Percentiles rank a stretch among this genome's conserved stretches.
Evolutionary conservation across 2,329 filamentous ascomycete genomes (phyloP).

Genomic region (Macrophomina phaseolina): DNA sequence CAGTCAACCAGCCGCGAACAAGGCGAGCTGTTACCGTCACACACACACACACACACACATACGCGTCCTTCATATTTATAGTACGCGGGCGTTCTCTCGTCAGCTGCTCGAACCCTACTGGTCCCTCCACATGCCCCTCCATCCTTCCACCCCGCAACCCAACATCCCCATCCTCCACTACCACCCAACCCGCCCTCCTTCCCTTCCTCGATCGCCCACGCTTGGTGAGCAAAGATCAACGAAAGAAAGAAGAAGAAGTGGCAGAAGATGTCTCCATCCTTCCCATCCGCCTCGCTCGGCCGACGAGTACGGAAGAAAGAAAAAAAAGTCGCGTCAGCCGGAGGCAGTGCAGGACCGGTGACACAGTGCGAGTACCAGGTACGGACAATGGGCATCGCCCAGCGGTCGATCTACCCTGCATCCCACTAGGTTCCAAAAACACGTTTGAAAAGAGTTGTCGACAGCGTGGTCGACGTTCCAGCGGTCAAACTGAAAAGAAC

Average conservation of each 20-base stretch:
- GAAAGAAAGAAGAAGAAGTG: slow-evolving; percentile 8
- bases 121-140: not conserved
- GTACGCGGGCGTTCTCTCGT: slow-evolving; percentile 2
- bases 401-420: not conserved
- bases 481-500: slow-evolving; percentile 15
- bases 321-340: slow-evolving; percentile 9
- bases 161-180: not conserved
- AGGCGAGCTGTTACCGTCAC: not conserved
- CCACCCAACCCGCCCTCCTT: not conserved
- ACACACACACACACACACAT: not conserved
- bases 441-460: not conserved
- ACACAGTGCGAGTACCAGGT: slow-evolving; percentile 8
- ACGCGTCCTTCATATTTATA: not conserved
- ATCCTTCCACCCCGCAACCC: not conserved
- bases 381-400: not conserved
- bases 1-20: not conserved
- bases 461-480: not conserved
- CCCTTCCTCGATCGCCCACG: slow-evolving; percentile 8
- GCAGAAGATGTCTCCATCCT: not conserved
- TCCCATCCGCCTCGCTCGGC: not conserved
- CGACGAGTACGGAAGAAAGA: not conserved
- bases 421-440: slow-evolving; percentile 3
- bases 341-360: slow-evolving; percentile 14
- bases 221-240: not conserved
- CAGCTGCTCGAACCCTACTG: not conserved